Conservation (phyloP, 2,329 filamentous ascomycete genomes). For the Zalaria obscura region DNA sequence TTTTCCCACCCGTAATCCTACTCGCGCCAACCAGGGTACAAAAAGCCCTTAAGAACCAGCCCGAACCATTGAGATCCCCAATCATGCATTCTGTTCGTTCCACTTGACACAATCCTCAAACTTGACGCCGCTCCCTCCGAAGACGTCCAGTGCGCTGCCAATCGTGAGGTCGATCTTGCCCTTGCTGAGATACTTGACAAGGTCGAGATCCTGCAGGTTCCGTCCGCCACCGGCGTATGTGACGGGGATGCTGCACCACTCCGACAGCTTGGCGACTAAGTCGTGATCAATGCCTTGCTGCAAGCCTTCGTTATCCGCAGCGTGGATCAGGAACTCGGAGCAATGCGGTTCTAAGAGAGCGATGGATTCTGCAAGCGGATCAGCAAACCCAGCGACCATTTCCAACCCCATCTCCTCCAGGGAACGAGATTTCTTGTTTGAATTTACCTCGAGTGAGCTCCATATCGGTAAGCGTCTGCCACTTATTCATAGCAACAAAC, state of each 20-base stretch:
- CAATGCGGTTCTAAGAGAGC: conserved; percentile 74
- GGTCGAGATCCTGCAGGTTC: conserved; percentile 65
- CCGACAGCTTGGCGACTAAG: conserved; percentile 59
- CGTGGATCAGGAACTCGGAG: conserved; percentile 92
- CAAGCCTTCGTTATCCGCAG: conserved; percentile 89
- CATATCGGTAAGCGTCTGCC: conserved; percentile 96
- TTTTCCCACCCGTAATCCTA: too few relatives aligned
- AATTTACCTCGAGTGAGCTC: conserved; percentile 67
- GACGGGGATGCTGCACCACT: conserved; percentile 84
- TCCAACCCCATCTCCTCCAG: neutral
- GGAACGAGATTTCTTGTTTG: neutral
- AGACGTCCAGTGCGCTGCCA: conserved; percentile 90
- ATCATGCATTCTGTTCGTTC: conserved; percentile 40
- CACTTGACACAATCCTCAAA: conserved; percentile 83
- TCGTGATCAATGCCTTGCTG: conserved; percentile 83
- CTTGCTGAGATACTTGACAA: conserved; percentile 62
- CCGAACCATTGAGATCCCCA: too few relatives aligned
- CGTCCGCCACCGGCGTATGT: conserved; percentile 95
- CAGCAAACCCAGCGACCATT: neutral
- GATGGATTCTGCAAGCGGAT: conserved; percentile 54
- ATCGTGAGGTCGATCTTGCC: conserved; percentile 89
- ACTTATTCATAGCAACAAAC: conserved; percentile 99
- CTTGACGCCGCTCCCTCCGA: conserved; percentile 74
- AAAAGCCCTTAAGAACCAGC: neutral
- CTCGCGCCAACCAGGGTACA: neutral